Percentiles rank a stretch among this genome's conserved stretches.
Evolutionary conservation across 2,329 filamentous ascomycete species (phyloP).

Genomic region (Fusarium nygamai): DNA sequence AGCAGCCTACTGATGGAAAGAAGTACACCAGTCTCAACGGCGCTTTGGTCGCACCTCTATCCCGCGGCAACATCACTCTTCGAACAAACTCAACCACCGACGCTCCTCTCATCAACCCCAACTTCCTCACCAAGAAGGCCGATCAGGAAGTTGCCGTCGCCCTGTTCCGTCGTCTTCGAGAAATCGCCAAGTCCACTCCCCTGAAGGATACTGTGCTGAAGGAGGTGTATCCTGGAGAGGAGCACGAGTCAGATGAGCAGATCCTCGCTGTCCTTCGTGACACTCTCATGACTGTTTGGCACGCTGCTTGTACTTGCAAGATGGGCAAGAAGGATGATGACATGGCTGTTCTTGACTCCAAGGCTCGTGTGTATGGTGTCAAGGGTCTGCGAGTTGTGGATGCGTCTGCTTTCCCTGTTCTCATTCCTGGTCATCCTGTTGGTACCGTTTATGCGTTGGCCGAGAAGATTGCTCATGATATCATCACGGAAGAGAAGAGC

Average conservation of each 20-base stretch:
- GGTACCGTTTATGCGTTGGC: constrained; percentile 29
- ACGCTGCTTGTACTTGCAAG: constrained; percentile 36
- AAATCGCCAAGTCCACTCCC: constrained; percentile 35
- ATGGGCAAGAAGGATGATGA: constrained; percentile 31
- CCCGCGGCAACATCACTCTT: constrained; percentile 57
- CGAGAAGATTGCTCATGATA: constrained; percentile 34
- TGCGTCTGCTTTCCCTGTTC: constrained; percentile 22
- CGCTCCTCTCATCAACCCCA: constrained; percentile 56
- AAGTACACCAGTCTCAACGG: constrained; percentile 42
- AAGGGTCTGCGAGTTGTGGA: constrained; percentile 25
- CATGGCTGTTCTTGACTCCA: constrained; percentile 31
- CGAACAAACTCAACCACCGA: constrained; percentile 46
- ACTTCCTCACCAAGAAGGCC: constrained; percentile 54
- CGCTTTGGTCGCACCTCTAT: constrained; percentile 52
- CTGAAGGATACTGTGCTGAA: constrained; percentile 52
- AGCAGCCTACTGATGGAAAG: constrained; percentile 31
- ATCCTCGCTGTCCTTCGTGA: constrained; percentile 50
- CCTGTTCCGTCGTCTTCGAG: constrained; percentile 53
- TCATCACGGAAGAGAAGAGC: constrained; percentile 6
- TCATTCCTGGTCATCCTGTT: constrained; percentile 29
- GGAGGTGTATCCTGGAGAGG: constrained; percentile 37
- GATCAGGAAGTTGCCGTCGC: constrained; percentile 58
- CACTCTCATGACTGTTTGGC: constrained; percentile 37
- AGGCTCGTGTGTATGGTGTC: constrained; percentile 32
- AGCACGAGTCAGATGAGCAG: constrained; percentile 51